Base-by-base conservation (phyloP, 2,329 filamentous ascomycete genomes). In the Blastomyces gilchristii region DNA sequence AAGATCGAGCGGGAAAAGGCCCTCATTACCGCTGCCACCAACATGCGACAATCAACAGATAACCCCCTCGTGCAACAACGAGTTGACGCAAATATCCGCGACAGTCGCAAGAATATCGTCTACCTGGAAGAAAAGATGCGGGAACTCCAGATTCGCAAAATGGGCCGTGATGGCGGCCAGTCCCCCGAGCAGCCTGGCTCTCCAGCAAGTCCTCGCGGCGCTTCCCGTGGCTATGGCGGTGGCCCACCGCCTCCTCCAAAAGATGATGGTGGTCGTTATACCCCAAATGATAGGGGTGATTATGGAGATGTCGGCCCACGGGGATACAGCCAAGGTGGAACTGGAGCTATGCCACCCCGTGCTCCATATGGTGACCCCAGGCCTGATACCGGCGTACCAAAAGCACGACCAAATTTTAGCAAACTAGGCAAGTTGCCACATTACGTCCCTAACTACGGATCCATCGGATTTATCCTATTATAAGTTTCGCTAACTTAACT, bases 1-100 rank as follows among this genome's bases (percentile, higher is more conserved):
- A 97, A 99, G 88, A 97, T 99, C 78, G 91, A 97, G 82, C 87
- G 93, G 76, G 94, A 99, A 79, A 93, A 92, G 82, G 89, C 88
- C 71, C 87, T 97, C 73, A 94, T 99, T 82, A 89, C 89, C 77
- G 93, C 91, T 71, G 93, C 93, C 69, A 94, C 90, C 78, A 86
- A 89, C 71, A 96, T 99, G 92, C 89, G 91, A 78, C 88, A 92
- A 78, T 92, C 94, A 76, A 97, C 93, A 70, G 90, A 91, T 80
- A 99, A 99, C 77, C 89, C 92, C 69, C 84, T 87, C 66, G 93
- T 97, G 68, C 88, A 91, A 73, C 92, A 92, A 70, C 86, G 91
- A 72, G 86, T 96, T 75, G 93, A 97, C 74, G 89, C 87, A 67
- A 91, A 97, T 78, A 95, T 99, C 78, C 89, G 92, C 74, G 93